Base-by-base conservation (phyloP, 805 yeast genomes). In the Blastobotrys muscicola region DNA sequence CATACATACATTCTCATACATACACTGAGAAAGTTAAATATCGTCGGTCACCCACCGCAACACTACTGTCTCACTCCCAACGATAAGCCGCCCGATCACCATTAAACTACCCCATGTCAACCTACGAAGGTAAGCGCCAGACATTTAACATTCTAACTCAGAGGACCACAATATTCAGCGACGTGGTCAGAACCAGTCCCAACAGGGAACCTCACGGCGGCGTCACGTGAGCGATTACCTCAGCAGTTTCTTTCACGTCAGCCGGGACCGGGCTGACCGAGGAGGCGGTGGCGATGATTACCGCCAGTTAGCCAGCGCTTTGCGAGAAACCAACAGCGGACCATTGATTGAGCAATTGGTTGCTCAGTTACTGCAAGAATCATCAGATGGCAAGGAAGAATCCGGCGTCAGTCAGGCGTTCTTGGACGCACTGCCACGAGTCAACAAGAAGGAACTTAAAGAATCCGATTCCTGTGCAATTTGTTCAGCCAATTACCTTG, bases 381-480 rank as follows among this genome's bases (percentile, higher is more conserved):
- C 14, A 20, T 20, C 26, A 20, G 26, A 20, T 20, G 26, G 26
- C 6, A 20, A 13, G 11, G 26, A 20, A 20, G 23, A 43, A 40
- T n/a, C 16, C 16, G 55, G 55, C 6, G 83, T 85, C 3, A 66
- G 78, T 8, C 83, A 82, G 49, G 72, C 71, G 36, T 85, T 76
- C 54, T 63, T 90, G 4, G 97, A 87, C 56, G 67, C 82, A 0
- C 68, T 89, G 42, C 95, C 86, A 23, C 63, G 97, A 46, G 78
- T 89, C 0, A 65, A 75, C 1, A 65, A 69, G 30, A 67, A 63
- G 45, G 65, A 67, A 8, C 49, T 71, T 11, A 55, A 66, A 39
- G 23, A 36, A n/a, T 46, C 47, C 8, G 85, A 83, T 42, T 72
- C 78, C 12, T 89, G 97, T 60, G 81, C 96, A 1, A 89, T 89